Percentiles rank a stretch among this genome's conserved stretches.
Conservation (phyloP, 1,284 basidiomycete genomes). For the Thelephora terrestris region DNA sequence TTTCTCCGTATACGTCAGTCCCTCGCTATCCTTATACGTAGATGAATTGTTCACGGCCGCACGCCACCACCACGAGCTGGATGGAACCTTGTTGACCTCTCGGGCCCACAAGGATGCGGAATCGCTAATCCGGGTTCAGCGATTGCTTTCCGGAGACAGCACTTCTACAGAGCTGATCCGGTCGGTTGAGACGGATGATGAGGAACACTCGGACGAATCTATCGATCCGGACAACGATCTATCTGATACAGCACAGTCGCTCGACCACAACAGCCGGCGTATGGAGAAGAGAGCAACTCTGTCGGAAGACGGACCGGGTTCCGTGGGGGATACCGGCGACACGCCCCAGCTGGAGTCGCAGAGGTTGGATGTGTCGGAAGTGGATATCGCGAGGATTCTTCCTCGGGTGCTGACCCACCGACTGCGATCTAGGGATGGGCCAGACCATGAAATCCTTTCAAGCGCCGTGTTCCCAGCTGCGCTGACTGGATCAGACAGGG, state of each 20-base stretch:
- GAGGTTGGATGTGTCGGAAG: constrained; percentile 49
- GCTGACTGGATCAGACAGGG: constrained; percentile 4
- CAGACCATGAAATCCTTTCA: constrained; percentile 55
- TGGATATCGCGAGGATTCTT: constrained; percentile 59
- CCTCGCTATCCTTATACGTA: constrained; percentile 49
- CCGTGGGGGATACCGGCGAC: constrained; percentile 4
- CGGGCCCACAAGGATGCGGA: constrained; percentile 49
- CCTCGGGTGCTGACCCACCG: constrained; percentile 64
- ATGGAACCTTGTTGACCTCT: constrained; percentile 55
- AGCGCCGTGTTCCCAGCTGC: constrained; percentile 40
- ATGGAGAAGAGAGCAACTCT: neutral
- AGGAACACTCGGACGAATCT: neutral
- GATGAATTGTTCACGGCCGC: constrained; percentile 64
- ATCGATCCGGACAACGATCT: no score
- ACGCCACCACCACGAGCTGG: constrained; percentile 59
- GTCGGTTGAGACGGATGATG: constrained; percentile 10
- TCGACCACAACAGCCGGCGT: neutral
- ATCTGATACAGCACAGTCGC: no score
- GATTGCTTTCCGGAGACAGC: constrained; percentile 48
- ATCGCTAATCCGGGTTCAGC: constrained; percentile 48
- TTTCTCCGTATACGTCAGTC: constrained; percentile 28
- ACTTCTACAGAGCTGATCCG: neutral
- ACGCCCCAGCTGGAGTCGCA: constrained; percentile 4
- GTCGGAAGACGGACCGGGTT: neutral
- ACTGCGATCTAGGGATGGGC: constrained; percentile 52